A percentile compares a stretch with the other conserved stretches of the same genome.
These are phyloP conservation scores for Lipomyces mesembrius DNA, from an alignment of 805 yeast genomes.

Conservation along the genomic window DNA sequence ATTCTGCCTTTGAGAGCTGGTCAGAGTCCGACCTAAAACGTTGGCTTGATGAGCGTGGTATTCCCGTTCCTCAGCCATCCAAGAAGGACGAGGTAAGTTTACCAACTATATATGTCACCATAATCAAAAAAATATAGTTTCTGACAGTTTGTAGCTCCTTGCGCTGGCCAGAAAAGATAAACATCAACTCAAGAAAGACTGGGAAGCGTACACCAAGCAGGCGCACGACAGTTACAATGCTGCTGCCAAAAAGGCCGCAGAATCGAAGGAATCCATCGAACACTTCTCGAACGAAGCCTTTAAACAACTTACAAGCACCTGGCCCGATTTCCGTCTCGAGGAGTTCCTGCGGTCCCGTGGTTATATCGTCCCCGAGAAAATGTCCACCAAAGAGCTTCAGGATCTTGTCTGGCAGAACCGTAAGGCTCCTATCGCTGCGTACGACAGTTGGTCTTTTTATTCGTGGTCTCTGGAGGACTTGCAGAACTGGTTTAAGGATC, in stretches of 20 bases:
- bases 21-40: slow-evolving; percentile 49
- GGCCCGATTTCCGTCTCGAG: slow-evolving; percentile 46
- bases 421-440: slow-evolving; percentile 46
- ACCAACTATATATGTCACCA: not conserved
- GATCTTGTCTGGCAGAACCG: slow-evolving; percentile 51
- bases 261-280: slow-evolving; percentile 35
- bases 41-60: slow-evolving; percentile 51
- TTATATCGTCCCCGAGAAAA: slow-evolving; percentile 41
- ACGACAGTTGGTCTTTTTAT: slow-evolving; percentile 55
- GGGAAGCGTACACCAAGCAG: slow-evolving; percentile 34
- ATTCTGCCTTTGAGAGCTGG: slow-evolving; percentile 50
- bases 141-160: slow-evolving; percentile 21
- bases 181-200: slow-evolving; percentile 43
- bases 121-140: slow-evolving; percentile 5
- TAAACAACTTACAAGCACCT: slow-evolving; percentile 39
- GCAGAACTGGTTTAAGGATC: slow-evolving; percentile 54
- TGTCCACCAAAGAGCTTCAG: slow-evolving; percentile 49
- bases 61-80: slow-evolving; percentile 38
- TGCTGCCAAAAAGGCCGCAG: slow-evolving; percentile 23
- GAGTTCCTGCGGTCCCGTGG: slow-evolving; percentile 48
- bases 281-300: slow-evolving; percentile 35
- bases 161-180: slow-evolving; percentile 44
- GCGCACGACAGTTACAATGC: slow-evolving; percentile 26
- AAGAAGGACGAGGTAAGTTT: slow-evolving; percentile 20
- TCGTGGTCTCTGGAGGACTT: slow-evolving; percentile 59